These are phyloP conservation scores for Yarrowia divulgata DNA, from an alignment of 805 yeast genomes.

Conservation along the genomic window DNA sequence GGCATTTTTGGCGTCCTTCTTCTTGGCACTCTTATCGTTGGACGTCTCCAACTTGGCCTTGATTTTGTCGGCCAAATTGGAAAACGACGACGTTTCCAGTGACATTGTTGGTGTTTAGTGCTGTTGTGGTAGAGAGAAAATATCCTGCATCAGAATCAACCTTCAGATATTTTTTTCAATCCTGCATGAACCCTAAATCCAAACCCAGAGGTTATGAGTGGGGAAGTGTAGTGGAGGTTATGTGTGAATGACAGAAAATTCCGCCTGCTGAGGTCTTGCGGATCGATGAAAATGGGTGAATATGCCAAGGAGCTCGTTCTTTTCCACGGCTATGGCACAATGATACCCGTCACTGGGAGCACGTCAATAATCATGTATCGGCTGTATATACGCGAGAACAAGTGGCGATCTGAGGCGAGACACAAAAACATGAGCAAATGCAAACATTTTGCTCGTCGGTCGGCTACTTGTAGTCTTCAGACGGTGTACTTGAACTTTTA, in stretches of 20 bases:
- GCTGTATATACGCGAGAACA: no score
- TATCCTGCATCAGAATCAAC: constrained; percentile 13
- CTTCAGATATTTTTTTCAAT: constrained; percentile 14
- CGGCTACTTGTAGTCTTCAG: no score
- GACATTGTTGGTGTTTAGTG: constrained; percentile 12
- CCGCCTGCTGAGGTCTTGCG: no score
- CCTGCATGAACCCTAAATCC: constrained; percentile 11
- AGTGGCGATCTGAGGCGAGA: no score
- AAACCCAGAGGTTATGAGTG: neutral
- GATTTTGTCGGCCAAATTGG: constrained; percentile 39
- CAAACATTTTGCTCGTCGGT: no score
- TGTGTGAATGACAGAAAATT: neutral
- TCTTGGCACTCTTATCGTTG: constrained; percentile 29
- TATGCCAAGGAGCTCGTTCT: no score
- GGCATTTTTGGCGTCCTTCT: constrained; percentile 33
- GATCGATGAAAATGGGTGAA: no score
- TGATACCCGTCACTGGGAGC: no score
- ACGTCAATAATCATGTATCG: no score
- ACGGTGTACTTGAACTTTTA: no score
- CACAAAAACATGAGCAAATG: no score
- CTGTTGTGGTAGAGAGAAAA: neutral
- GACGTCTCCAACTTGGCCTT: constrained; percentile 35
- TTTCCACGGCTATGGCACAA: no score
- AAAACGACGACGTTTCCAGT: constrained; percentile 37
- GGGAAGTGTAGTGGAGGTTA: neutral